Conservation (phyloP, 208 protist genomes). For the Trypanosoma brucei region DNA sequence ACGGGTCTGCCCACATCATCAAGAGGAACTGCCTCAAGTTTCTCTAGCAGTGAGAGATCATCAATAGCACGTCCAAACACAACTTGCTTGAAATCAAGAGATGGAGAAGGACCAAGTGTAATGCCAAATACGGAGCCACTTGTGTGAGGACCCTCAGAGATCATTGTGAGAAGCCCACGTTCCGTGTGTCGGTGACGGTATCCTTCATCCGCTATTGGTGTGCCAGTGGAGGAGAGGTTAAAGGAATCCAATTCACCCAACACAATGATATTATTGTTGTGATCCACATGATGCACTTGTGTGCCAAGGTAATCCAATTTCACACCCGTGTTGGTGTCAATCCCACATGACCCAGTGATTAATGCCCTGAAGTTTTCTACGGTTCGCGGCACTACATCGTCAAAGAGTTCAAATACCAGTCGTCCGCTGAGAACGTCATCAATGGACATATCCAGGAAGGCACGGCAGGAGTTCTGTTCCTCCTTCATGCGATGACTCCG, state of each 20-base stretch:
- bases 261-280: conserved; percentile 37
- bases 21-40: conserved; percentile 63
- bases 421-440: conserved; percentile 61
- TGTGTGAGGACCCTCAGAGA: conserved; percentile 67
- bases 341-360: conserved; percentile 62
- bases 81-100: conserved; percentile 91
- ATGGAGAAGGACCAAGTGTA: conserved; percentile 55
- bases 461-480: conserved; percentile 56
- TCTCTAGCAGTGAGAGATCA: conserved; percentile 62
- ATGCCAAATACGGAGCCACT: conserved; percentile 72
- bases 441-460: conserved; percentile 84
- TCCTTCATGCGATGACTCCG: conserved; percentile 68
- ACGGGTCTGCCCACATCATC: conserved; percentile 55
- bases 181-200: conserved; percentile 84
- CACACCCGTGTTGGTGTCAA: conserved; percentile 42
- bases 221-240: conserved; percentile 24
- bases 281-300: conserved; percentile 51
- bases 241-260: conserved; percentile 47
- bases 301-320: conserved; percentile 81
- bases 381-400: conserved; percentile 43
- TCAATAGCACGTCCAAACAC: conserved; percentile 93
- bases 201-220: conserved; percentile 74
- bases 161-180: conserved; percentile 86
- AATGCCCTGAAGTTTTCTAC: conserved; percentile 87
- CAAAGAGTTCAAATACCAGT: conserved; percentile 89